Percentiles rank a stretch among this genome's conserved stretches.
phyloP scores from a whole-genome alignment of 1,284 basidiomycete genomes.

The Sporisorium graminicola region DNA sequence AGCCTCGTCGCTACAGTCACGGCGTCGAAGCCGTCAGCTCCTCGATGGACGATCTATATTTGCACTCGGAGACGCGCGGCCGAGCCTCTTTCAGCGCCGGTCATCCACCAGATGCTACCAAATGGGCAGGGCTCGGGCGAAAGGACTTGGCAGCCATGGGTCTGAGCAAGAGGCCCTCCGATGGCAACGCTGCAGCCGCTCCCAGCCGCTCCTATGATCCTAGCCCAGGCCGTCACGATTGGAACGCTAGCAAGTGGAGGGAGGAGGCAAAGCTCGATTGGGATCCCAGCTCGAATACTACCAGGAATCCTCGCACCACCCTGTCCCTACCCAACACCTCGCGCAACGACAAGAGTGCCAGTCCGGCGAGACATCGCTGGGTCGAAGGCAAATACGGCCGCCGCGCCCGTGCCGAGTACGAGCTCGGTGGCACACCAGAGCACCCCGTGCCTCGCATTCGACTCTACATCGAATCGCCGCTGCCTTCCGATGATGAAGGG shows the following conservation, averaged over 20 bases:
- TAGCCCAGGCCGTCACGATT: constrained; percentile 43
- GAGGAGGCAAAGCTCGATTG: constrained; percentile 47
- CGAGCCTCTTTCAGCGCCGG: constrained; percentile 25
- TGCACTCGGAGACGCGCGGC: constrained; percentile 17
- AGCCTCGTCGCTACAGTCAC: constrained; percentile 37
- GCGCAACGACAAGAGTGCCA: constrained; percentile 23
- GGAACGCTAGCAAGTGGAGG: constrained; percentile 46
- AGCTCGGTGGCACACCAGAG: constrained; percentile 69
- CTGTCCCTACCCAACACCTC: constrained; percentile 14
- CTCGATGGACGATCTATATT: constrained; percentile 9
- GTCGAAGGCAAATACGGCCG: constrained; percentile 64
- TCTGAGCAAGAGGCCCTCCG: constrained; percentile 20
- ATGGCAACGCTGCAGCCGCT: neutral
- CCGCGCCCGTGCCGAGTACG: constrained; percentile 70
- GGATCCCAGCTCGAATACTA: constrained; percentile 32
- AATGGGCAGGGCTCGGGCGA: constrained; percentile 53
- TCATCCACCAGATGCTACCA: constrained; percentile 12
- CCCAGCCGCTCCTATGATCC: constrained; percentile 30
- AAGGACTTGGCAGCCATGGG: constrained; percentile 59
- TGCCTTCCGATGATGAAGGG: constrained; percentile 57
- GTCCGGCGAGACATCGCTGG: constrained; percentile 53
- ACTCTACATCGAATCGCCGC: constrained; percentile 64
- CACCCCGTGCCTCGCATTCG: constrained; percentile 69
- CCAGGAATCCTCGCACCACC: constrained; percentile 4
- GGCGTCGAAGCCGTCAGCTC: constrained; percentile 18